Evolutionary conservation across 345 rosid species (phyloP).

Genomic region (Arabis alpina): DNA sequence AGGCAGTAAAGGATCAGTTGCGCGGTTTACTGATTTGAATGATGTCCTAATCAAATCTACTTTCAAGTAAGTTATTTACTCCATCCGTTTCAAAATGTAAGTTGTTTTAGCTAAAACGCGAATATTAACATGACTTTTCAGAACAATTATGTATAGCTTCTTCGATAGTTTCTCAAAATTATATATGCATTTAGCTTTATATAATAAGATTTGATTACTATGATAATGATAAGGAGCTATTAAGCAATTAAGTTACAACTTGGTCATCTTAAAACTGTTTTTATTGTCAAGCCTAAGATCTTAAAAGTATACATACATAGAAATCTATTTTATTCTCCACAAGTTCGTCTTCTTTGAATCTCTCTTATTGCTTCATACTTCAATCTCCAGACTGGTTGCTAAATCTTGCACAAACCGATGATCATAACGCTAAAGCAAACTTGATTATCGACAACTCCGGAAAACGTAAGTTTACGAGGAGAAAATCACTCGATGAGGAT

Average conservation of each 20-base stretch:
- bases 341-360: conserved; percentile 12
- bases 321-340: not conserved
- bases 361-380: conserved; percentile 27
- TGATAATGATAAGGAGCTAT: no score
- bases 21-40: no score
- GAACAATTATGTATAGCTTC: no score
- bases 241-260: not conserved
- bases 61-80: no score
- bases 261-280: not conserved
- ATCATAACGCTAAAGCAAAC: not conserved
- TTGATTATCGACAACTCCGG: not conserved
- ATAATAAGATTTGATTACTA: no score
- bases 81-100: no score
- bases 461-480: not conserved
- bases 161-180: no score
- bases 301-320: conserved; percentile 6
- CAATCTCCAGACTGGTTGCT: not conserved
- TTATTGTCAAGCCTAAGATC: conserved; percentile 8
- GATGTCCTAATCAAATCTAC: no score
- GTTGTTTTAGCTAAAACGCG: no score
- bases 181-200: not conserved
- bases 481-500: conserved; percentile 60
- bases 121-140: no score
- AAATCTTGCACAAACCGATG: not conserved
- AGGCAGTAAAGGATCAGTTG: no score